These are phyloP conservation scores for Flaveria linearis DNA, from an alignment of 129 eudicot genomes.

Conservation along the genomic window DNA sequence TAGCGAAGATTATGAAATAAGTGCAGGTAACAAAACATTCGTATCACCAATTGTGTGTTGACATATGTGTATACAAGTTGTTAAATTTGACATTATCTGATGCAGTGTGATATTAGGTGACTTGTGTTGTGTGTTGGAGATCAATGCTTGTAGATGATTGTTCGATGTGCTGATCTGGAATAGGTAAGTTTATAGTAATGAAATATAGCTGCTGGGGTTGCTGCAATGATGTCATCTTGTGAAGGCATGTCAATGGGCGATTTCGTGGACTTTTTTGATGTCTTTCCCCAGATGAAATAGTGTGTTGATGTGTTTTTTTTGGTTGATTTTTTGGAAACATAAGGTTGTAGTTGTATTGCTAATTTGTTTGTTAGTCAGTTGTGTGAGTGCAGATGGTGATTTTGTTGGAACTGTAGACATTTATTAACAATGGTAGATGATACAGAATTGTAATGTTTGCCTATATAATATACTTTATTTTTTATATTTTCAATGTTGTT, in stretches of 20 bases:
- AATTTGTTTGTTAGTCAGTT: slow-evolving; percentile 32
- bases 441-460: slow-evolving; percentile 28
- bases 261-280: slow-evolving; percentile 20
- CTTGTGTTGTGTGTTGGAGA: slow-evolving; percentile 6
- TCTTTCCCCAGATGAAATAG: slow-evolving; percentile 27
- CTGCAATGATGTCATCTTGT: slow-evolving; percentile 18
- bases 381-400: slow-evolving; percentile 39
- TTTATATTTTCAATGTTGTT: background rate
- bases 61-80: background rate
- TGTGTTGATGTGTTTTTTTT: slow-evolving; percentile 32
- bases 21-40: slow-evolving; percentile 42
- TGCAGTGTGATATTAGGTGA: slow-evolving; percentile 34
- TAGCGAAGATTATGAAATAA: slow-evolving; percentile 43
- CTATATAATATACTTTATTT: background rate
- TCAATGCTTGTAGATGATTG: slow-evolving; percentile 22
- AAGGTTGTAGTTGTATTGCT: slow-evolving; percentile 30
- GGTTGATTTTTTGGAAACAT: slow-evolving; percentile 23
- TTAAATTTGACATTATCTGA: background rate
- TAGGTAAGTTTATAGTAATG: slow-evolving; percentile 31
- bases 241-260: slow-evolving; percentile 14
- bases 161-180: slow-evolving; percentile 27
- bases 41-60: background rate
- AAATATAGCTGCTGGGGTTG: slow-evolving; percentile 12
- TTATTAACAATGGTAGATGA: slow-evolving; percentile 31
- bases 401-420: slow-evolving; percentile 29